Percentiles rank a stretch among this genome's conserved stretches.
Evolutionary conservation across 2,329 filamentous ascomycete genomes (phyloP).

Genomic region (Scedosporium boydii): DNA sequence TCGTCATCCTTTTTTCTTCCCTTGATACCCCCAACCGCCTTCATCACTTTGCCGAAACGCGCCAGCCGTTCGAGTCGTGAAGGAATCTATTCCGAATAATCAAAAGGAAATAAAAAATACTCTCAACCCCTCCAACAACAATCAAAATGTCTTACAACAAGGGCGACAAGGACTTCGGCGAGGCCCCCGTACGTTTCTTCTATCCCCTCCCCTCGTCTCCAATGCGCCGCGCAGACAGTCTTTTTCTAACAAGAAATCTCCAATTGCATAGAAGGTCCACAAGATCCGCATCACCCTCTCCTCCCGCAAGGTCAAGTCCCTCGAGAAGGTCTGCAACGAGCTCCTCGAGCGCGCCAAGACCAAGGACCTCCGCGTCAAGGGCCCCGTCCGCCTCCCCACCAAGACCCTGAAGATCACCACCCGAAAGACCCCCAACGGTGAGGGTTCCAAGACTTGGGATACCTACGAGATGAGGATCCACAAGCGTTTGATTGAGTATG

Average conservation of each 20-base stretch:
- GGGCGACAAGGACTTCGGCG: slow-evolving; percentile 86
- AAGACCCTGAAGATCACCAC: slow-evolving; percentile 95
- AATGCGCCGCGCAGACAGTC: background rate
- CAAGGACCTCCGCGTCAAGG: slow-evolving; percentile 98
- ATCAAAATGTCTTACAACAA: slow-evolving; percentile 87
- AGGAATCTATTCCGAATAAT: slow-evolving; percentile 29
- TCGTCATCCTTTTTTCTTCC: background rate
- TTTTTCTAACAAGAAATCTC: slow-evolving; percentile 6
- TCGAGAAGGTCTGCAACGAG: slow-evolving; percentile 97
- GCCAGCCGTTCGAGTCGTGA: slow-evolving; percentile 69
- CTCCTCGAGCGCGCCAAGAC: slow-evolving; percentile 96
- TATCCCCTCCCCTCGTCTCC: background rate
- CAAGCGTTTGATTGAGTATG: slow-evolving; percentile 92
- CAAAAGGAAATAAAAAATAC: slow-evolving; percentile 7
- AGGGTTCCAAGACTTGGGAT: slow-evolving; percentile 99
- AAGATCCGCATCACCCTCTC: slow-evolving; percentile 98
- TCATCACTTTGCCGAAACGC: slow-evolving; percentile 77
- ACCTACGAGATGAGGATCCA: slow-evolving; percentile 98
- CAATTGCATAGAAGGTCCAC: slow-evolving; percentile 67
- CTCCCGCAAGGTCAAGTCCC: slow-evolving; percentile 84
- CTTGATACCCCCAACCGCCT: slow-evolving; percentile 25
- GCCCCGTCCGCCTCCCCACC: slow-evolving; percentile 84
- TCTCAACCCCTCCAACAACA: slow-evolving; percentile 18
- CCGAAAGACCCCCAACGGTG: slow-evolving; percentile 98
- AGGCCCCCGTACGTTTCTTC: slow-evolving; percentile 60